Evolutionary conservation across 331 rosid genomes (phyloP), one percentile per base, ranked within the genome.

Genomic region (Erythrophleum ivorense): DNA sequence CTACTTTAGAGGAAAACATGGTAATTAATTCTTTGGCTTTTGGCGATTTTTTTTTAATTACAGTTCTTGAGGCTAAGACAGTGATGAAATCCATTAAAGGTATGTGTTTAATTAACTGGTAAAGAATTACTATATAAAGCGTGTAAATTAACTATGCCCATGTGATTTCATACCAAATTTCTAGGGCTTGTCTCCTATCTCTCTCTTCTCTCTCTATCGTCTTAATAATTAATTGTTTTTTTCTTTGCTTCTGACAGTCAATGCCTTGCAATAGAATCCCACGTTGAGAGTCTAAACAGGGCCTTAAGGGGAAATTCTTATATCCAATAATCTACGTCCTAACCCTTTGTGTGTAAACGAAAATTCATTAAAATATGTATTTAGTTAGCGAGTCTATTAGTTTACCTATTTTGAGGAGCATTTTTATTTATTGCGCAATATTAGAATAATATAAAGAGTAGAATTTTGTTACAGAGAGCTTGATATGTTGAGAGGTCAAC

Each of bases 231-330:
- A 55, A 13, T 15, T 6, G 10, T 13, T 6, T 48, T 48, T 45
- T 13, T 11, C 67, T 14, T 36, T 76, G 76, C 48, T 72, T 74
- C 41, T 79, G 13, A 0, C 7, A 72, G 88, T 88, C 91, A 69
- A 78, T 85, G 94, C 60, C 91, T 91, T 88, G 86, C 67, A 59
- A 49, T 41, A 64, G 49, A 75, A 50, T 73, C 76, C 40, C 83
- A 68, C 86, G 19, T 82, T 18, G 60, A 36, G 3, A 36, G 4
- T 4, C 40, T 36, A 36, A 36, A 36, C 5, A 36, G 40, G 40
- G 40, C 40, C 3, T 36, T 36, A 36, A 36, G 40, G 40, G 5
- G 40, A 36, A 36, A 36, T 36, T 24, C 29, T 24, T 24, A 24
- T 24, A 24, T 24, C 29, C 29, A 24, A 24, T 24, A 24, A 36